These are phyloP conservation scores for Crithidia fasciculata DNA, from an alignment of 208 protist genomes.

Conservation along the genomic window DNA sequence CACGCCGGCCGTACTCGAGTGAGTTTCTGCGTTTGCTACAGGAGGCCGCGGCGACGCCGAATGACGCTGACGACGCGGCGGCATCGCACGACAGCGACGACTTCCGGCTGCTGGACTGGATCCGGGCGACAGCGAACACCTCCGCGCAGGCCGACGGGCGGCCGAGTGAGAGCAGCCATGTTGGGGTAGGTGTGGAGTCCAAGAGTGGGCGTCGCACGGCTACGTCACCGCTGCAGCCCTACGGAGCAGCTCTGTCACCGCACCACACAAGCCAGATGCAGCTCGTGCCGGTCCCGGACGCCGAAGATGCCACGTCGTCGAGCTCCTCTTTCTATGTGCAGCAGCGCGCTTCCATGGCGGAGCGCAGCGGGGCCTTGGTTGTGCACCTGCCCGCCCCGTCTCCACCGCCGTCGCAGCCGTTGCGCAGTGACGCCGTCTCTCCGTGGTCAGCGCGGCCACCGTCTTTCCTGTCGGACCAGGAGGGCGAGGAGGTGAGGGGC, in stretches of 20 bases:
- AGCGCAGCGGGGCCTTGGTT: constrained; percentile 20
- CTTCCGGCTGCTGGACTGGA: constrained; percentile 24
- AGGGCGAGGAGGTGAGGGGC: background rate
- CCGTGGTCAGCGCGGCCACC: constrained; percentile 13
- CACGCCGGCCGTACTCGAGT: constrained; percentile 71
- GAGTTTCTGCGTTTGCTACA: constrained; percentile 65
- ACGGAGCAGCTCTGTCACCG: background rate
- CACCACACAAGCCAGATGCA: constrained; percentile 21
- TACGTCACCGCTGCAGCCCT: background rate
- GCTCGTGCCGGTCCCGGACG: constrained; percentile 20
- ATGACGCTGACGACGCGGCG: background rate
- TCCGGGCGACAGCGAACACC: constrained; percentile 27
- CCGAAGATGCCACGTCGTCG: constrained; percentile 25
- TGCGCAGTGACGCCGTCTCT: background rate
- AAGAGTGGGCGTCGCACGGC: background rate
- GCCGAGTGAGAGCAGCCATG: background rate
- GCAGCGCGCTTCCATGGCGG: constrained; percentile 16
- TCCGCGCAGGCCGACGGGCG: constrained; percentile 2
- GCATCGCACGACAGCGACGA: background rate
- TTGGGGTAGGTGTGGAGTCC: too few relatives aligned
- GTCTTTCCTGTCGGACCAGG: background rate
- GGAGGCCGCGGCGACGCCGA: constrained; percentile 12
- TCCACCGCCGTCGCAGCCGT: constrained; percentile 18
- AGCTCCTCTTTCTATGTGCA: constrained; percentile 23
- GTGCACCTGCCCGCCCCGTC: constrained; percentile 36